These are phyloP conservation scores for Artomyces pyxidatus DNA, from an alignment of 768 basidiomycete genomes.

Conservation along the genomic window DNA sequence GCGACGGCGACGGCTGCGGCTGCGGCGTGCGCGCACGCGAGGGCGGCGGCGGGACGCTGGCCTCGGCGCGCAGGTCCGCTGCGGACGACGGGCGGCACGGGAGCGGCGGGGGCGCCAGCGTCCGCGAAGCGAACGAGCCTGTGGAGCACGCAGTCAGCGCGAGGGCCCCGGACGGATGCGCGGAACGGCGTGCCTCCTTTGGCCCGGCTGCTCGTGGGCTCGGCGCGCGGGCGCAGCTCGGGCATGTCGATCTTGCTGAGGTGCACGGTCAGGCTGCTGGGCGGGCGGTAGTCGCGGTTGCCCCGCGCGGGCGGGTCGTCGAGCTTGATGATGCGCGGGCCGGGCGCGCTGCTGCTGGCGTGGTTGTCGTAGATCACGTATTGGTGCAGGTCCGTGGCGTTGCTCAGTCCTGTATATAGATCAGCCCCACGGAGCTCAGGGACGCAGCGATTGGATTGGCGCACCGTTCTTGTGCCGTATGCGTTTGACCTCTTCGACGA, in stretches of 20 bases:
- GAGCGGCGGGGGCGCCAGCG: not conserved
- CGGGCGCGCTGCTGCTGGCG: slow-evolving; percentile 13
- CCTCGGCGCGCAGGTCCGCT: not conserved
- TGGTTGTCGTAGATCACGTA: slow-evolving; percentile 67
- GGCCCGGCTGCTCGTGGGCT: no score
- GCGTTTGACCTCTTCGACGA: slow-evolving; percentile 77
- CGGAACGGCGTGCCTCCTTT: no score
- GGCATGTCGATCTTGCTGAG: slow-evolving; percentile 86
- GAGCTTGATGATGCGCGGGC: slow-evolving; percentile 60
- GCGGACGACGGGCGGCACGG: not conserved
- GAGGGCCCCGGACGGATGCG: no score
- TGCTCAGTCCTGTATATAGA: not conserved
- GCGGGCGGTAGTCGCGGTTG: slow-evolving; percentile 49
- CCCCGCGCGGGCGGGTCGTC: slow-evolving; percentile 35
- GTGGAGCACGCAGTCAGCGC: no score
- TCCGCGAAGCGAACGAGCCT: no score
- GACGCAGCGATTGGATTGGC: slow-evolving; percentile 9
- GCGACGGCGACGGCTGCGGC: slow-evolving; percentile 35
- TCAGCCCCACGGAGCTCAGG: not conserved
- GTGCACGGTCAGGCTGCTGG: slow-evolving; percentile 60
- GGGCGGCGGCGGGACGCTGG: slow-evolving; percentile 22
- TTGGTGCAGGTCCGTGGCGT: slow-evolving; percentile 56
- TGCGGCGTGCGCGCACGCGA: slow-evolving; percentile 23
- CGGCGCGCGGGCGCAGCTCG: slow-evolving; percentile 63
- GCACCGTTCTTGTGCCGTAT: slow-evolving; percentile 65